Evolutionary conservation across 805 yeast species (phyloP).

Genomic region (Ogataea minuta): DNA sequence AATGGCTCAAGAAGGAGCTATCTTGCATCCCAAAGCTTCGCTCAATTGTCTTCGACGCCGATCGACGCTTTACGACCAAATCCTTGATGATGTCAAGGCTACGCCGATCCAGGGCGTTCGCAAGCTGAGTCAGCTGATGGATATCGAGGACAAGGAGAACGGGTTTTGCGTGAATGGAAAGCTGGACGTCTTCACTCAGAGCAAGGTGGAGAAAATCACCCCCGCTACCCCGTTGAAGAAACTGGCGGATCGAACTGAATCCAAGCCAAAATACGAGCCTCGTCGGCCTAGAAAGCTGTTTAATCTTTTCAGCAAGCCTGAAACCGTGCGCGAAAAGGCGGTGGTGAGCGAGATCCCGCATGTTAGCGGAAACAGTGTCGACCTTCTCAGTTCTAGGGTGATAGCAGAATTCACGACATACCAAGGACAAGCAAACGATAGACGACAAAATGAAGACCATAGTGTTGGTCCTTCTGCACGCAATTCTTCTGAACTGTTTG

Average conservation of each 20-base stretch:
- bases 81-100: slow-evolving; percentile 30
- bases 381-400: slow-evolving; percentile 67
- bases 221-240: slow-evolving; percentile 72
- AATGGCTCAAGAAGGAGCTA: slow-evolving; percentile 15
- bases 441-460: slow-evolving; percentile 19
- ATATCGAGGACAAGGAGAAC: slow-evolving; percentile 22
- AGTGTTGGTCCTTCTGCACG: slow-evolving; percentile 24
- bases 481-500: slow-evolving; percentile 4
- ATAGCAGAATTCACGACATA: slow-evolving; percentile 49
- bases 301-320: slow-evolving; percentile 5
- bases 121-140: slow-evolving; percentile 17
- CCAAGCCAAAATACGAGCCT: not conserved
- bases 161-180: slow-evolving; percentile 53
- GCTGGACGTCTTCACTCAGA: slow-evolving; percentile 47
- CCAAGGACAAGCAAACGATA: slow-evolving; percentile 26
- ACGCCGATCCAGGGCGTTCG: slow-evolving; percentile 36
- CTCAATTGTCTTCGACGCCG: slow-evolving; percentile 28
- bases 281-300: slow-evolving; percentile 2
- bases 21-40: slow-evolving; percentile 37
- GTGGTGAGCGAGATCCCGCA: slow-evolving; percentile 4
- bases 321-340: not conserved
- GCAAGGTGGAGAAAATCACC: slow-evolving; percentile 43
- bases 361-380: slow-evolving; percentile 41
- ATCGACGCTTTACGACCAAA: slow-evolving; percentile 27
- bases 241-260: slow-evolving; percentile 36